phyloP scores from a whole-genome alignment of 352 stramenopile genomes.

The Phytopythium kandeliae region DNA sequence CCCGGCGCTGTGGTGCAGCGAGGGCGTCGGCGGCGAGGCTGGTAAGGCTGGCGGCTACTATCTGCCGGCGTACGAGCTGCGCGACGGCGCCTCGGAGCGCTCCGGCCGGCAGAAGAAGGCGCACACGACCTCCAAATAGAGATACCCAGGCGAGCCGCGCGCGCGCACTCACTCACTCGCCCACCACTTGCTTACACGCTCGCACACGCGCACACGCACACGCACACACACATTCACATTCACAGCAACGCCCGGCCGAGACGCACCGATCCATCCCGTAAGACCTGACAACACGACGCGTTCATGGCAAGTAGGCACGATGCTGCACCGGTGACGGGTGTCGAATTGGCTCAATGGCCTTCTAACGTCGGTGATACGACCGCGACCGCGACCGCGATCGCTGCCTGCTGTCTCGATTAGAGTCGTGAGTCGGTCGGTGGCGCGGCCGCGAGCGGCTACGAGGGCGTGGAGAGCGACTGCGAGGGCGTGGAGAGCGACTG shows the following conservation, averaged over 20 bases:
- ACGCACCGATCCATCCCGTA: not conserved
- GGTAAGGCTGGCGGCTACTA: constrained; percentile 37
- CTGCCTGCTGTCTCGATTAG: no score
- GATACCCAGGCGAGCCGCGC: not conserved
- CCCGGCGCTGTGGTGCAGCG: constrained; percentile 79
- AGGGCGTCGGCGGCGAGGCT: constrained; percentile 28
- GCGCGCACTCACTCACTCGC: no score
- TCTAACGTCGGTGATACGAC: not conserved
- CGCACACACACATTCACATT: not conserved
- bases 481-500: constrained; percentile 9
- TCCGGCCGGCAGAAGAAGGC: constrained; percentile 75
- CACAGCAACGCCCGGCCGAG: no score
- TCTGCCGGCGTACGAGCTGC: constrained; percentile 60
- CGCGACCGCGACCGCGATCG: constrained; percentile 6
- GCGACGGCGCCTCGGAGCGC: constrained; percentile 64
- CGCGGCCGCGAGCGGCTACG: constrained; percentile 5
- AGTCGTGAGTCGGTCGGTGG: not conserved
- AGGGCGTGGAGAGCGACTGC: constrained; percentile 7
- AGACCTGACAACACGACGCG: no score
- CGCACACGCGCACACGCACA: not conserved
- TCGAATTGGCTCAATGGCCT: no score
- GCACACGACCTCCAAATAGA: constrained; percentile 56
- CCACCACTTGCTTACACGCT: no score
- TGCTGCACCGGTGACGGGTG: no score
- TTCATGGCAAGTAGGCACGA: no score